Evolutionary conservation across 371 early-diverging fungal genomes (phyloP), one percentile per base, ranked within the genome.

Genomic region (Dichotomocladium elegans): DNA sequence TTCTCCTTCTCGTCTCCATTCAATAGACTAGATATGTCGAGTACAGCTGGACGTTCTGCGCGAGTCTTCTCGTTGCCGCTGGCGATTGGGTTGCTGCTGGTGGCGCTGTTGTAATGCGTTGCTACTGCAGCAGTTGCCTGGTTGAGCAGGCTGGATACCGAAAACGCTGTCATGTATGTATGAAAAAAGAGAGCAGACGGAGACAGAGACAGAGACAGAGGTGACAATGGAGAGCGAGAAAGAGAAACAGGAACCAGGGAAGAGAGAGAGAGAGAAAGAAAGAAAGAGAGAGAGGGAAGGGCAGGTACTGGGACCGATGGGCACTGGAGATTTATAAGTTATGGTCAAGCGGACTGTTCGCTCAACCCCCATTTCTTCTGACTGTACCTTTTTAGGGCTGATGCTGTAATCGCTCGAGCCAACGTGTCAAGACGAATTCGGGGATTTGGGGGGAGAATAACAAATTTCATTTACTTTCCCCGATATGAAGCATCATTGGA

Each of bases 11-110:
- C 45, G 17, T 53, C 34, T 14, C 50, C 30, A 19, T 61, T 61
- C 25, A 66, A 28, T 21, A 75, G 47, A 29, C 53, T 64, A 29
- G 64, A 61, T 25, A 75, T 75, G 37, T 68, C 66, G 21, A 75
- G 56, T 17, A 69, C 70, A 17, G 67, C 52, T 27, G 75, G 75
- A 42, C 68, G 53, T 43, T 30, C 29, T 11, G 28, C 6, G 27
- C 45, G 45, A 11, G 45, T 5, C 19, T n/a, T 26, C 7, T 30
- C 35, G 26, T 22, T 34, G 24, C n/a, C 2, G 21, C 21, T n/a
- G 21, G n/a, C 37, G 37, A 37, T 37, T 21, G 21, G n/a, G 37
- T 21, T 37, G 37, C 8, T 37, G 35, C 11, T 35, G 35, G 14
- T 35, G 37, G 5, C 19, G 37, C 37, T 37, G 37, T 37, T 37